These are phyloP conservation scores for Geosiphon pyriformis DNA, from an alignment of 192 early-diverging fungal genomes.

Conservation along the genomic window DNA sequence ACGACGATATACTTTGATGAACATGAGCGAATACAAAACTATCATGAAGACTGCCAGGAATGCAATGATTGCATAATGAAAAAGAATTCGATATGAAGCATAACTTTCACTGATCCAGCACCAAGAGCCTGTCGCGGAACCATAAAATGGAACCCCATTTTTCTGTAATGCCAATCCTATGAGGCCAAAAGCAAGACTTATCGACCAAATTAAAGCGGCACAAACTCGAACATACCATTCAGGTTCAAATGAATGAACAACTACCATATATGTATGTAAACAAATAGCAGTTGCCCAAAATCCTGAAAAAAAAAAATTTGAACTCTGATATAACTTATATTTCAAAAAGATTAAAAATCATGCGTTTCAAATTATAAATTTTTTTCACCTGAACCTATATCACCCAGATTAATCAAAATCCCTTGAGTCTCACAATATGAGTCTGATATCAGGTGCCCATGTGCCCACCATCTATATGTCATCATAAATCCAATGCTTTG, in stretches of 20 bases:
- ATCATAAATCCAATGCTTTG: conserved; percentile 22
- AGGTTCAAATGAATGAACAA: conserved; percentile 13
- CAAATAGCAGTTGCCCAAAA: conserved; percentile 18
- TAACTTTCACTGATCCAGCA: conserved; percentile 15
- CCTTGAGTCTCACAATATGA: conserved; percentile 13
- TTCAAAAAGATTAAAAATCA: neutral
- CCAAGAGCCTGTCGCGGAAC: conserved; percentile 12
- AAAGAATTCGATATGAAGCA: neutral
- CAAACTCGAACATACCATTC: neutral
- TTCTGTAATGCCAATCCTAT: conserved; percentile 3
- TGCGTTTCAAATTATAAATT: neutral
- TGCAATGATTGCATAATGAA: conserved; percentile 18
- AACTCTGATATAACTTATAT: neutral
- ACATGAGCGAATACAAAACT: conserved; percentile 4
- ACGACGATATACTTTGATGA: neutral
- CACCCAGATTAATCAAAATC: conserved; percentile 17
- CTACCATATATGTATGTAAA: conserved; percentile 15
- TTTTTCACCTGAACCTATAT: conserved; percentile 14
- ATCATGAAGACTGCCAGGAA: neutral
- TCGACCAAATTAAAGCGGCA: conserved; percentile 1
- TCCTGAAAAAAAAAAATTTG: neutral
- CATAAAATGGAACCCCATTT: neutral
- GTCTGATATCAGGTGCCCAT: neutral
- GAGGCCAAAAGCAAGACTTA: neutral
- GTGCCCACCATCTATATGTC: conserved; percentile 1